phyloP scores from a whole-genome alignment of 108 stramenopile species.

The Thalassiosira profunda region DNA sequence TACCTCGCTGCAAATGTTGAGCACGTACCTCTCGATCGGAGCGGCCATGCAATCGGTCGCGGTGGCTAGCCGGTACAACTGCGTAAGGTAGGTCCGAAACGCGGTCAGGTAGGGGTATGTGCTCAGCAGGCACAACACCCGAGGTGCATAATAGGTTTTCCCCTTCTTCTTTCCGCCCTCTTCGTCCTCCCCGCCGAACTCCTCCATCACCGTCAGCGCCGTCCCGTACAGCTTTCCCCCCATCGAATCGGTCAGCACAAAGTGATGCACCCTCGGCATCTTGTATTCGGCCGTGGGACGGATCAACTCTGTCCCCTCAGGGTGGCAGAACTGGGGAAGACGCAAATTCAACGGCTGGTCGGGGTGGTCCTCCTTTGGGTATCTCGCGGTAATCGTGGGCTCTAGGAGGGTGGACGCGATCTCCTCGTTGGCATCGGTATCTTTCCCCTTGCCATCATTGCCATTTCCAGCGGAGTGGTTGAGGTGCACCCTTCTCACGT shows the following conservation, averaged over 20 bases:
- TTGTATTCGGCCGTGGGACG: conserved; percentile 55
- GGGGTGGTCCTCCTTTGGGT: conserved; percentile 60
- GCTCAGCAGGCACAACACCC: conserved; percentile 90
- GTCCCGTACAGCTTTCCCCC: conserved; percentile 85
- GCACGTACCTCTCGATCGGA: conserved; percentile 96
- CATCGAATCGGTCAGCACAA: conserved; percentile 80
- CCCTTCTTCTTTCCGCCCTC: conserved; percentile 17
- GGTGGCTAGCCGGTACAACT: conserved; percentile 93
- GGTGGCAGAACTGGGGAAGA: conserved; percentile 83
- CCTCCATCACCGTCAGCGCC: conserved; percentile 79
- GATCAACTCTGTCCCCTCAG: conserved; percentile 58
- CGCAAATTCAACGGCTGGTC: conserved; percentile 77
- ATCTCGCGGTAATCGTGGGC: conserved; percentile 78
- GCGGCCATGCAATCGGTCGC: conserved; percentile 83
- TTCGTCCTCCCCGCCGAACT: conserved; percentile 49
- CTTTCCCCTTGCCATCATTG: background rate
- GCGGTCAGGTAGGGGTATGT: conserved; percentile 94
- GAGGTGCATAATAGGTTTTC: conserved; percentile 73
- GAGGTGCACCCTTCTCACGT: conserved; percentile 29
- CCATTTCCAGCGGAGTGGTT: conserved; percentile 4
- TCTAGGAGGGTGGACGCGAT: conserved; percentile 28
- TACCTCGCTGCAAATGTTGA: conserved; percentile 94
- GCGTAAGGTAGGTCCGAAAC: conserved; percentile 89
- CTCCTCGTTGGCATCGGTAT: background rate
- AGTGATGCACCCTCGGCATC: conserved; percentile 79